phyloP scores from a whole-genome alignment of 2,329 filamentous ascomycete genomes.

The Epichloe uncinata region DNA sequence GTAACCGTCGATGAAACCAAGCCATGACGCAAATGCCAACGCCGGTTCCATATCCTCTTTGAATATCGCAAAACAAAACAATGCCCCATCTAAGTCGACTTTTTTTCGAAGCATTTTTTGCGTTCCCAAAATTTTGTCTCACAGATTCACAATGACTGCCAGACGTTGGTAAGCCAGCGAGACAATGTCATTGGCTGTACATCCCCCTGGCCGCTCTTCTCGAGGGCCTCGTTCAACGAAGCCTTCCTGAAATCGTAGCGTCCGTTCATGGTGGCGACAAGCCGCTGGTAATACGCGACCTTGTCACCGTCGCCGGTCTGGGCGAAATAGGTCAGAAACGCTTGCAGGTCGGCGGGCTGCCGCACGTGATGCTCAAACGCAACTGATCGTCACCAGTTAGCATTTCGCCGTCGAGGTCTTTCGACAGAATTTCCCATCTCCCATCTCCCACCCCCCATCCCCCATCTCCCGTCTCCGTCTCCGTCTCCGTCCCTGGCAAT shows the following conservation, averaged over 20 bases:
- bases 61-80: neutral
- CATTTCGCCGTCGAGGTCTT: neutral
- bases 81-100: neutral
- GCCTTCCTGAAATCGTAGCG: constrained; percentile 50
- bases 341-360: constrained; percentile 27
- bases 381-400: constrained; percentile 19
- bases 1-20: neutral
- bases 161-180: constrained; percentile 34
- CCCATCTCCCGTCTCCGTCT: neutral
- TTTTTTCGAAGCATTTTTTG: neutral
- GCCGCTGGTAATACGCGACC: constrained; percentile 42
- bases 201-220: constrained; percentile 18
- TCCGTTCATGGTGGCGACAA: constrained; percentile 55
- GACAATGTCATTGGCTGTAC: constrained; percentile 37
- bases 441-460: neutral
- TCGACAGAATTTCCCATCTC: neutral
- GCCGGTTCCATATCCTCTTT: neutral
- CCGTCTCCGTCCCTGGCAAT: too few relatives aligned
- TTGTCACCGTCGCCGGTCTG: constrained; percentile 34
- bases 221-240: constrained; percentile 43
- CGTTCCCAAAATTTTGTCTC: neutral
- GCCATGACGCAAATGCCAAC: constrained; percentile 1
- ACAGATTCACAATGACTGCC: constrained; percentile 6
- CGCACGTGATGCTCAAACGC: constrained; percentile 25
- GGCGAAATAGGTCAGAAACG: constrained; percentile 27